These are phyloP conservation scores for Sarocladiaceae sp. DNA, from an alignment of 2,329 filamentous ascomycete genomes.

Conservation along the genomic window DNA sequence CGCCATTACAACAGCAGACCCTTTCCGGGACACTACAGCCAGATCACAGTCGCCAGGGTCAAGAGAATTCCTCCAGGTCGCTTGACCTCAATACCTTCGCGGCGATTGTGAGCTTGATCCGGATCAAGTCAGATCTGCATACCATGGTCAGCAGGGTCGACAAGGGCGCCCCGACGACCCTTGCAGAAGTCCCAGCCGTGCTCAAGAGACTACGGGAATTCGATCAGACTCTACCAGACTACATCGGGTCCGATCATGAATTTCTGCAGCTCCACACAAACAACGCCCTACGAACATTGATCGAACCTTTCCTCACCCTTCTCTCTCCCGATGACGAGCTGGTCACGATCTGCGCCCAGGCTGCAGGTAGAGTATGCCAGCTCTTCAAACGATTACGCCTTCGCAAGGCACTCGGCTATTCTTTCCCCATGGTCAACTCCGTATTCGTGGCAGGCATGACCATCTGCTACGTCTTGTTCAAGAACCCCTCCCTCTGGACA, in stretches of 20 bases:
- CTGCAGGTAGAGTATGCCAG: neutral
- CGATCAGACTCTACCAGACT: neutral
- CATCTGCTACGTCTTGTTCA: neutral
- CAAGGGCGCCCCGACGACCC: neutral
- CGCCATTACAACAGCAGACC: neutral
- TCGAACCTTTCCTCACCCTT: neutral
- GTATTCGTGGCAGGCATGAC: neutral
- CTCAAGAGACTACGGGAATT: neutral
- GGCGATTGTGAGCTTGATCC: neutral
- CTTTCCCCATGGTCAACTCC: neutral
- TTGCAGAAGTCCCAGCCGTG: neutral
- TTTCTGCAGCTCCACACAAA: neutral
- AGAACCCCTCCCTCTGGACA: neutral
- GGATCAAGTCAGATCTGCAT: neutral
- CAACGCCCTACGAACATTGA: neutral
- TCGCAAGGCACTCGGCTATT: neutral
- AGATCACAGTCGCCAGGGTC: neutral
- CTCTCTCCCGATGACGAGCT: neutral
- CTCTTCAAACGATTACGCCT: neutral
- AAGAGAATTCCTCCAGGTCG: neutral
- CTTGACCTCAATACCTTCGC: neutral
- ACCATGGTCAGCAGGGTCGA: neutral
- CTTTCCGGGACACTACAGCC: neutral
- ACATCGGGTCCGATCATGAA: neutral
- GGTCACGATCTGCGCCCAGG: neutral